These are phyloP conservation scores for Coemansia sp. DNA, from an alignment of 192 early-diverging fungal genomes.

Conservation along the genomic window DNA sequence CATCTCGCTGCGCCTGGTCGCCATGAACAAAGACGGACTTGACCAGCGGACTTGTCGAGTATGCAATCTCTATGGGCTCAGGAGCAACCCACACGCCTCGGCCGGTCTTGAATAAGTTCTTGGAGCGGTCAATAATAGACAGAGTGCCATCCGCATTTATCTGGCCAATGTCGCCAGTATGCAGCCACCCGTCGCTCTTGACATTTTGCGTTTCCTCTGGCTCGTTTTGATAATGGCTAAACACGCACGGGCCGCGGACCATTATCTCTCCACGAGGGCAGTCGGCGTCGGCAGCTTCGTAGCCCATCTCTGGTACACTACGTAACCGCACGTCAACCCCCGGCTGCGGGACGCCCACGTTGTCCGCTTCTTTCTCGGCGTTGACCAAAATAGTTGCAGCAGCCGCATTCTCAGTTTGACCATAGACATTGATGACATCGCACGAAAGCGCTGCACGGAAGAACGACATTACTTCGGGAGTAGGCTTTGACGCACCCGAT, in stretches of 20 bases:
- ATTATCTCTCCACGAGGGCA: conserved; percentile 82
- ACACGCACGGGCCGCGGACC: conserved; percentile 67
- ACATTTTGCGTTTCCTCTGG: conserved; percentile 67
- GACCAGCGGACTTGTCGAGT: conserved; percentile 65
- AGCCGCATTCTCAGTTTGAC: conserved; percentile 68
- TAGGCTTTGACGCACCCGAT: conserved; percentile 68
- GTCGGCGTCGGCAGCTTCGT: conserved; percentile 70
- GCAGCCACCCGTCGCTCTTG: conserved; percentile 73
- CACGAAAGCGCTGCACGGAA: conserved; percentile 59
- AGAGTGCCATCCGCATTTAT: conserved; percentile 64
- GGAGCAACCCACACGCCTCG: conserved; percentile 85
- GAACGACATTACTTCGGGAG: conserved; percentile 73
- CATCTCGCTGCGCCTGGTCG: conserved; percentile 67
- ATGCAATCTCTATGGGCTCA: conserved; percentile 77
- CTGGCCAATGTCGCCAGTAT: conserved; percentile 77
- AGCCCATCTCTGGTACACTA: conserved; percentile 78
- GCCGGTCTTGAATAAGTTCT: conserved; percentile 73
- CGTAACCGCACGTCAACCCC: conserved; percentile 77
- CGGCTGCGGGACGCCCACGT: conserved; percentile 64
- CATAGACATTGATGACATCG: conserved; percentile 76
- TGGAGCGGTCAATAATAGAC: conserved; percentile 70
- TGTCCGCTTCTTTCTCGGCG: conserved; percentile 59
- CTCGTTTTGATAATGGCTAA: conserved; percentile 74
- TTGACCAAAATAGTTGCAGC: conserved; percentile 49
- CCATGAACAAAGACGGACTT: conserved; percentile 86